Conservation (phyloP, 2,329 filamentous ascomycete species). For the Arthrinium phaeospermum region DNA sequence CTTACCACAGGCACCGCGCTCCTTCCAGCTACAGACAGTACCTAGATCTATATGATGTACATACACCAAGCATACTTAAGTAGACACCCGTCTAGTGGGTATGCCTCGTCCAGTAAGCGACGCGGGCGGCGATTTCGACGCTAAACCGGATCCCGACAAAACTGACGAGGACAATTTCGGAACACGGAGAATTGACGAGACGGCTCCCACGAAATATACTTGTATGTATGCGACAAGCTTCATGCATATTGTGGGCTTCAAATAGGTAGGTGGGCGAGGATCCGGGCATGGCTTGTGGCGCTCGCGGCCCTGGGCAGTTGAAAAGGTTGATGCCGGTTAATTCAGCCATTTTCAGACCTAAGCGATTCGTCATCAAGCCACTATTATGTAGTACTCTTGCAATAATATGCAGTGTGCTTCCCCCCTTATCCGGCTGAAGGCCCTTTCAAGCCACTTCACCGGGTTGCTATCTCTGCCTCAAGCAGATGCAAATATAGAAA, state of each 20-base stretch:
- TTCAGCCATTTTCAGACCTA: neutral
- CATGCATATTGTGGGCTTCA: neutral
- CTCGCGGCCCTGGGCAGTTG: neutral
- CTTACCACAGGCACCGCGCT: neutral
- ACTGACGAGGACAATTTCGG: constrained; percentile 15
- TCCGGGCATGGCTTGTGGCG: neutral
- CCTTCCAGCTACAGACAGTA: neutral
- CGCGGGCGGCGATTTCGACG: neutral
- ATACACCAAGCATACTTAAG: neutral
- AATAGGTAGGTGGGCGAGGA: neutral
- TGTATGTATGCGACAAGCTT: neutral
- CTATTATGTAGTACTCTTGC: neutral
- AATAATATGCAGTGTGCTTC: neutral
- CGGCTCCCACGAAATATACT: neutral
- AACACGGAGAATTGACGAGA: neutral
- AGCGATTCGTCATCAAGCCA: neutral
- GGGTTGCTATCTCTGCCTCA: neutral
- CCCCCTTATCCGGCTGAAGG: neutral
- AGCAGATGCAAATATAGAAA: too few relatives aligned
- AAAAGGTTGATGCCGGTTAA: neutral
- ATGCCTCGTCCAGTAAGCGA: neutral
- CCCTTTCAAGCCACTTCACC: neutral
- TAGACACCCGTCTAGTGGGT: neutral
- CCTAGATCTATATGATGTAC: neutral
- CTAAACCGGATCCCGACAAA: constrained; percentile 20